Base-by-base conservation (phyloP, 148 eudicot genomes). In the Rhododendron vialii region DNA sequence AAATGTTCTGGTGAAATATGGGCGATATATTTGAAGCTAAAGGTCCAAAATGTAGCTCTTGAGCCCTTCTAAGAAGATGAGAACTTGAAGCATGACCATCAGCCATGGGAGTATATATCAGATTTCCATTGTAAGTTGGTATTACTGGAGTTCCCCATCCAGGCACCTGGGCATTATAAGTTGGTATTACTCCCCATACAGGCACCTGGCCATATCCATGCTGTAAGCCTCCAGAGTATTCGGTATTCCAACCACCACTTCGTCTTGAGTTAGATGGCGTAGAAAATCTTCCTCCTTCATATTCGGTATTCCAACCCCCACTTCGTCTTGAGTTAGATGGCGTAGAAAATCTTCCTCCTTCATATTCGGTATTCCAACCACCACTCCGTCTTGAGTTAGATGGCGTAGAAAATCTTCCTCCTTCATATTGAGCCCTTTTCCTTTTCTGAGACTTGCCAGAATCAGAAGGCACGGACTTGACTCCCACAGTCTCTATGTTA, bases 241-340 rank as follows among this genome's bases (percentile, higher is more conserved):
- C 93, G 20, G 91, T 89, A 63, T 74, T 92, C 95, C 96, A 95
- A 80, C 95, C 95, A 76, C 93, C 90, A 89, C 93, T 91, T 30
- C 83, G 79, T 82, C 91, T 93, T 51, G 91, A 74, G 86, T 86
- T 93, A 77, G 88, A 84, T 18, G 96, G 89, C 38, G 81, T 84
- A 71, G 76, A 71, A 71, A 71, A 71, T 71, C 76, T 71, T 71
- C 76, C 76, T 33, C 76, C 38, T 67, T 92, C 95, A 78, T 51
- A 85, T 55, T 90, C 30, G 30, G 91, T 89, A 63, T 74, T 92
- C 95, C 96, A 95, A 80, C 95, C 95, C 71, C 93, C 90, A 89
- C 93, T 91, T 30, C 83, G 79, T 82, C 91, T 93, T 51, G 91
- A 74, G 86, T 86, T 93, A 77, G 88, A 84, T 18, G 96, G 89